Conservation (phyloP, 208 protist genomes). For the Novymonas esmeraldas region DNA sequence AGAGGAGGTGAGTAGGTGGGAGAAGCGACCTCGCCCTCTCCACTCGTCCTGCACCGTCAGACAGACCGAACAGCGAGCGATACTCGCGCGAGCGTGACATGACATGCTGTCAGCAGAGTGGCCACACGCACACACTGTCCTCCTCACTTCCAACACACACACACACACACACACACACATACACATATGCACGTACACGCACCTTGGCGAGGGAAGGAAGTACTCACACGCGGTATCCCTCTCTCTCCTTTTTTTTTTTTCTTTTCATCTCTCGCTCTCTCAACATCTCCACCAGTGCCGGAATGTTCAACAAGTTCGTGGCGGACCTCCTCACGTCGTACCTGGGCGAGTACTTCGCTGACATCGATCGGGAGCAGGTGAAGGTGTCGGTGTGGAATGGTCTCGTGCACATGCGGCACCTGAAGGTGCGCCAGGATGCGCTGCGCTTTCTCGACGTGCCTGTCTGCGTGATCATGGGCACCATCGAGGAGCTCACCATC, state of each 20-base stretch:
- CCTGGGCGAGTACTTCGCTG: constrained; percentile 85
- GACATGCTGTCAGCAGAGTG: no score
- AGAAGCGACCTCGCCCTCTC: no score
- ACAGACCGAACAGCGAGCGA: no score
- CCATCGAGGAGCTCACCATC: constrained; percentile 71
- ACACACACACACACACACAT: no score
- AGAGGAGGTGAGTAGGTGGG: no score
- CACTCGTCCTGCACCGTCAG: no score
- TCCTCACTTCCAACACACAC: no score
- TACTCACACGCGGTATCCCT: background rate
- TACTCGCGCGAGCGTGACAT: no score
- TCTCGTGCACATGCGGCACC: constrained; percentile 59
- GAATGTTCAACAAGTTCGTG: constrained; percentile 89
- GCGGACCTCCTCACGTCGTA: constrained; percentile 73
- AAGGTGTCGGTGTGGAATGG: constrained; percentile 86
- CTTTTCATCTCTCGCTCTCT: background rate
- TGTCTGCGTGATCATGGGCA: constrained; percentile 61
- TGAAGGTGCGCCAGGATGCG: constrained; percentile 68
- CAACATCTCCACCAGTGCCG: no score
- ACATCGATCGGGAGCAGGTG: constrained; percentile 84
- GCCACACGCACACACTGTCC: no score
- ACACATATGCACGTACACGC: no score
- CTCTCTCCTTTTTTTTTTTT: background rate
- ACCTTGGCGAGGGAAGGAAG: no score
- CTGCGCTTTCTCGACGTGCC: constrained; percentile 64